phyloP scores from a whole-genome alignment of 148 eudicot species.

The Nyssa sinensis region DNA sequence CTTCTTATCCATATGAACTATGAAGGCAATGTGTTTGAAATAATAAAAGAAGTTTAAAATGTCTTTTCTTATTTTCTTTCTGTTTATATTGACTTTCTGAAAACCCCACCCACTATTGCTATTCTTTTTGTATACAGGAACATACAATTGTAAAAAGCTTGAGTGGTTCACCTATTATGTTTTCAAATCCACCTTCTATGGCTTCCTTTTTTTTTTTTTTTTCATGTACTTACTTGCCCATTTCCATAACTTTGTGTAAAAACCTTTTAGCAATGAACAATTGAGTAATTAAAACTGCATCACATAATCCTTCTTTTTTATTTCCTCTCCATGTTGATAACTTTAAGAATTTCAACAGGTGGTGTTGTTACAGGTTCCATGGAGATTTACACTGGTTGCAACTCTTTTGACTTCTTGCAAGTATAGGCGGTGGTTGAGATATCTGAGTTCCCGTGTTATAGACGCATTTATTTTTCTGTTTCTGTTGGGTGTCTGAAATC shows the following conservation, averaged over 20 bases:
- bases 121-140: not conserved
- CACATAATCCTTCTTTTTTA: not conserved
- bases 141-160: not conserved
- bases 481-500: constrained; percentile 11
- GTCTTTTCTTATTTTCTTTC: not conserved
- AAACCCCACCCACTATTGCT: not conserved
- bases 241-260: not conserved
- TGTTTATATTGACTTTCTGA: not conserved
- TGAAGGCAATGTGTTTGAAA: not conserved
- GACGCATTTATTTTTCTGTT: not conserved
- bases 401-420: constrained; percentile 20
- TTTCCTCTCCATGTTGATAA: not conserved
- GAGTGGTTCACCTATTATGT: not conserved
- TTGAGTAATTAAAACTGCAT: not conserved
- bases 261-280: not conserved
- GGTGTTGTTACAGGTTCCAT: constrained; percentile 41
- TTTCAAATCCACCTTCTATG: not conserved
- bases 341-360: constrained; percentile 3
- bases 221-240: not conserved
- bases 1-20: not conserved
- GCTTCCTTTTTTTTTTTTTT: too few relatives aligned
- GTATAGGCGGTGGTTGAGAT: constrained; percentile 15
- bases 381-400: constrained; percentile 32
- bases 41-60: not conserved
- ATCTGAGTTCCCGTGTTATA: constrained; percentile 2